Percentiles rank a stretch among this genome's conserved stretches.
phyloP scores from a whole-genome alignment of 768 basidiomycete species.

The Phaeolepiota aurea region DNA sequence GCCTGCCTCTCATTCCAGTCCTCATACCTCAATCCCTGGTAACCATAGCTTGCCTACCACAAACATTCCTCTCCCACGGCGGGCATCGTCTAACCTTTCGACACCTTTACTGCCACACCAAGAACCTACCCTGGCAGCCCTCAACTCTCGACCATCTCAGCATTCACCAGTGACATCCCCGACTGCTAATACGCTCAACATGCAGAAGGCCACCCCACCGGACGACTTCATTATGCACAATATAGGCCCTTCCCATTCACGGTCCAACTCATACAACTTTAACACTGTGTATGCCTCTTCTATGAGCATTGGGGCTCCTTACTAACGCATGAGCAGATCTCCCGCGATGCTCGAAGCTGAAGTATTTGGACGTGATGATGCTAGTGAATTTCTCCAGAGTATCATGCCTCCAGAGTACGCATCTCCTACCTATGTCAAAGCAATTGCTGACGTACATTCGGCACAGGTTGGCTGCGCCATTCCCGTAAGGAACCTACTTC shows the following conservation, averaged over 20 bases:
- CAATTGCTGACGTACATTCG: neutral
- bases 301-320: neutral
- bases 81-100: neutral
- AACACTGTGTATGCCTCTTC: no score
- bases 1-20: neutral
- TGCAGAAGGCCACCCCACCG: slow-evolving; percentile 3
- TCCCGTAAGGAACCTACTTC: slow-evolving; percentile 21
- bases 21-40: no score
- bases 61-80: neutral
- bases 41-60: no score
- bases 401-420: slow-evolving; percentile 35
- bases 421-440: neutral
- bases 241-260: neutral
- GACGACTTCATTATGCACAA: neutral
- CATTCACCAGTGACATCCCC: slow-evolving; percentile 5
- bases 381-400: slow-evolving; percentile 25
- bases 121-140: slow-evolving; percentile 13
- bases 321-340: neutral
- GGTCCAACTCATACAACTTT: neutral
- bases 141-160: slow-evolving; percentile 9
- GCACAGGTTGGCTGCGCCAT: slow-evolving; percentile 24
- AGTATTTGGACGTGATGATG: slow-evolving; percentile 9
- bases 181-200: neutral
- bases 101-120: slow-evolving; percentile 7
- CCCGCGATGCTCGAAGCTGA: neutral